These are phyloP conservation scores for Aureobasidium leucospermi DNA, from an alignment of 2,329 filamentous ascomycete genomes.

Conservation along the genomic window DNA sequence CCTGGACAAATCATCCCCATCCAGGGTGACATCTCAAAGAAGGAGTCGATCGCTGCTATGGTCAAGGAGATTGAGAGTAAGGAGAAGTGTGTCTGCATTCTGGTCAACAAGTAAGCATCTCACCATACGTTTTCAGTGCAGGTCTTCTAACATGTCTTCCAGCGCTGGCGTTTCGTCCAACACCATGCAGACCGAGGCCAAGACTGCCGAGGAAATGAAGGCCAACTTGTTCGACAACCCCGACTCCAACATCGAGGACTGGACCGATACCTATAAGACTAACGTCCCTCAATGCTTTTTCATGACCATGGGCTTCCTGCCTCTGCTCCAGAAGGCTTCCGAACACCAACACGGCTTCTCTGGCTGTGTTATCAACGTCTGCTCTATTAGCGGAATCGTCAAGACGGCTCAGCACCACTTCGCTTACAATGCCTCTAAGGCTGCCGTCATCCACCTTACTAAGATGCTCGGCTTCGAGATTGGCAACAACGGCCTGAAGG, in stretches of 20 bases:
- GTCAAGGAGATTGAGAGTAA: conserved; percentile 37
- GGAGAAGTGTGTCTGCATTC: conserved; percentile 39
- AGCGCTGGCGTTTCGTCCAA: conserved; percentile 39
- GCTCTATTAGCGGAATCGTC: conserved; percentile 38
- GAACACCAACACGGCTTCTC: conserved; percentile 37
- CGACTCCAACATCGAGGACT: conserved; percentile 35
- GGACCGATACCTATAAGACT: conserved; percentile 38
- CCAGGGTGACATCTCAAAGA: conserved; percentile 37
- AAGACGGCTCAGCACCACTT: conserved; percentile 42
- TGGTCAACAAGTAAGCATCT: conserved; percentile 30
- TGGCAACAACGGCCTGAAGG: conserved; percentile 44
- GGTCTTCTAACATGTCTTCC: neutral
- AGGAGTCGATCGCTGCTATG: conserved; percentile 34
- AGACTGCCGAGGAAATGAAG: conserved; percentile 34
- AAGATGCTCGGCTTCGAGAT: conserved; percentile 49
- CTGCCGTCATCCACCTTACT: conserved; percentile 47
- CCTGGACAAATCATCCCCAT: conserved; percentile 41
- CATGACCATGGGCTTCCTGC: conserved; percentile 41
- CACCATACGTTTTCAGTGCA: neutral
- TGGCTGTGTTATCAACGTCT: conserved; percentile 40
- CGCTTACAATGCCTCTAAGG: conserved; percentile 44
- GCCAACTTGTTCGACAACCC: conserved; percentile 39
- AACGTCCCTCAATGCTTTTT: conserved; percentile 44
- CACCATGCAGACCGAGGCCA: conserved; percentile 32
- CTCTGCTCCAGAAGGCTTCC: conserved; percentile 37